Conservation (phyloP, 306 rosid genomes). For the Cucumis melo region DNA sequence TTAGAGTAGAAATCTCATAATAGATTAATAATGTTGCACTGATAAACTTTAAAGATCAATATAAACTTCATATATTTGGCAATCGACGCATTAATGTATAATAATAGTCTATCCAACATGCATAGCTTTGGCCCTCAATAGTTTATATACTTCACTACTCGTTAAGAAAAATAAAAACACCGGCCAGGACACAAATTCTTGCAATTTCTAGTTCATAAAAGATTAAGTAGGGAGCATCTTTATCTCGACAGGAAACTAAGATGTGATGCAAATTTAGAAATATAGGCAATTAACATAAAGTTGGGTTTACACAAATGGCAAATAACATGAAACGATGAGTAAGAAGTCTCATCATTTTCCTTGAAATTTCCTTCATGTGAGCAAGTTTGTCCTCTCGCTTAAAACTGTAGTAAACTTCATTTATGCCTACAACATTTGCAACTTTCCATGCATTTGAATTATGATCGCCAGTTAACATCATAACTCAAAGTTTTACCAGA, state of each 20-base stretch:
- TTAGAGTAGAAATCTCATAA: neutral
- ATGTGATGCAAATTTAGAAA: neutral
- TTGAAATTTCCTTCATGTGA: constrained; percentile 71
- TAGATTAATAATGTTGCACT: neutral
- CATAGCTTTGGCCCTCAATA: neutral
- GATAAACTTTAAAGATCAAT: neutral
- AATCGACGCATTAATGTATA: neutral
- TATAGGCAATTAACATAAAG: neutral
- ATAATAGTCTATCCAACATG: neutral
- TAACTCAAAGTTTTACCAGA: constrained; percentile 59
- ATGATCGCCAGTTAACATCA: constrained; percentile 97
- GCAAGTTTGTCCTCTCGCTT: constrained; percentile 95
- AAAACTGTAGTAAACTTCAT: constrained; percentile 68
- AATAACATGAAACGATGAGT: neutral
- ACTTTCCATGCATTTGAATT: constrained; percentile 81
- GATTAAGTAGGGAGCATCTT: neutral
- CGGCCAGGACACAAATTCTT: neutral
- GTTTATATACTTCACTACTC: neutral
- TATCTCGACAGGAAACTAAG: neutral
- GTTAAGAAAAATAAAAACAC: neutral
- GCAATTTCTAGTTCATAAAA: neutral
- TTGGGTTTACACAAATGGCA: neutral
- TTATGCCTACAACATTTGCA: constrained; percentile 78
- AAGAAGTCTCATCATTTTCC: constrained; percentile 48
- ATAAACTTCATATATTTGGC: neutral